Percentiles rank a stretch among this genome's conserved stretches.
Evolutionary conservation across 805 yeast species (phyloP).

Genomic region (Yarrowia divulgata): DNA sequence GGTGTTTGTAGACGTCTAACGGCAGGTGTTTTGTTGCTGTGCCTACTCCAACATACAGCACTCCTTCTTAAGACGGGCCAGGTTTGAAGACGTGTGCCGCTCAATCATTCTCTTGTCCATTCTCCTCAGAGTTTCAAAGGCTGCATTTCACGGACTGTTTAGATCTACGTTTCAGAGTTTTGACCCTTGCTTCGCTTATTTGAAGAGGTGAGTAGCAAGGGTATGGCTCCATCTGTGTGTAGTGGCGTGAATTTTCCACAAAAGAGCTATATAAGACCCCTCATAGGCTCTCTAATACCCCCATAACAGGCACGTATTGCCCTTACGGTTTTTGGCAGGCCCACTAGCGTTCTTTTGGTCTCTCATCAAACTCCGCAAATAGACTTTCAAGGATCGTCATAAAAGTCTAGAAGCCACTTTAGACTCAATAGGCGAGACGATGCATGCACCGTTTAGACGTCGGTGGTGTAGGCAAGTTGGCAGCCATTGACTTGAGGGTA

Average conservation of each 20-base stretch:
- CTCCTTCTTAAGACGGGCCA: too few relatives aligned
- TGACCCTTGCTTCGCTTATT: slow-evolving; percentile 34
- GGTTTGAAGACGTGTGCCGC: too few relatives aligned
- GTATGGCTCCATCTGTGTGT: too few relatives aligned
- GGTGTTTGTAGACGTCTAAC: too few relatives aligned
- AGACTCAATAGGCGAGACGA: slow-evolving; percentile 30
- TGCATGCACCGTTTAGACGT: slow-evolving; percentile 22
- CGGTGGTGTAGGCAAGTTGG: slow-evolving; percentile 1
- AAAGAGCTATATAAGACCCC: background rate
- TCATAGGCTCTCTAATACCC: background rate
- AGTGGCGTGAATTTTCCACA: background rate
- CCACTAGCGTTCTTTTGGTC: background rate
- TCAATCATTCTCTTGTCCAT: too few relatives aligned
- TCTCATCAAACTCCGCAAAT: background rate
- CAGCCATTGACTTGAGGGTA: slow-evolving; percentile 10
- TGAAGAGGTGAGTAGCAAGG: background rate
- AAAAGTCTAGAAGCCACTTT: slow-evolving; percentile 32
- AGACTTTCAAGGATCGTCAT: slow-evolving; percentile 9
- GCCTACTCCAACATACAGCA: too few relatives aligned
- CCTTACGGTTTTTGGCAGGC: background rate
- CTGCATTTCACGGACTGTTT: background rate
- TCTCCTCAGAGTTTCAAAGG: too few relatives aligned
- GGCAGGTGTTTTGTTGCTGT: too few relatives aligned
- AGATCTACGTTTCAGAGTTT: slow-evolving; percentile 19
- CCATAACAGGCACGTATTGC: background rate